Conservation (phyloP, 305 asterid genomes). For the Andrographis paniculata region DNA sequence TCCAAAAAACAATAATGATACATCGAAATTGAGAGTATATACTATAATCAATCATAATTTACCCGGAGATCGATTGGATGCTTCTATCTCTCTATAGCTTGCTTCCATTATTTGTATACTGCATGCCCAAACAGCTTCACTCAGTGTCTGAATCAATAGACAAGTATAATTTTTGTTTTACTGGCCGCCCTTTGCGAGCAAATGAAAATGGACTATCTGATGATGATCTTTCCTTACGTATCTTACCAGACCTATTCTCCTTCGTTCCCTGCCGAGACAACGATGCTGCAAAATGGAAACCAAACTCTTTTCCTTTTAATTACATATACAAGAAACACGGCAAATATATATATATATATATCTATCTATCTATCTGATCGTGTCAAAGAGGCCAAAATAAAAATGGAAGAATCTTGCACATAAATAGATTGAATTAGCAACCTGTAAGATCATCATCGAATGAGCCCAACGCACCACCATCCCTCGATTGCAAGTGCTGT, state of each 20-base stretch:
- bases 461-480: constrained; percentile 34
- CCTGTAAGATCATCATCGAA: constrained; percentile 58
- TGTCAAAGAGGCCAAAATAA: not conserved
- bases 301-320: too few relatives aligned
- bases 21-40: too few relatives aligned
- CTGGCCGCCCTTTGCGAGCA: constrained; percentile 92
- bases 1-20: not conserved
- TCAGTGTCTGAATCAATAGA: constrained; percentile 85
- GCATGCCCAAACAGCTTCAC: constrained; percentile 32
- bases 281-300: constrained; percentile 64
- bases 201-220: constrained; percentile 75
- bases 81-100: not conserved
- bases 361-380: too few relatives aligned
- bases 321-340: constrained; percentile 1
- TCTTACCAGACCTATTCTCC: constrained; percentile 43
- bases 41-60: too few relatives aligned
- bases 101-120: too few relatives aligned
- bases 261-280: constrained; percentile 53
- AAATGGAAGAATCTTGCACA: not conserved
- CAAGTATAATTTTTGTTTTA: constrained; percentile 68
- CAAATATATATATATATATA: too few relatives aligned
- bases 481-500: constrained; percentile 39
- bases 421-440: not conserved
- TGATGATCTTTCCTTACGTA: constrained; percentile 60
- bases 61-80: not conserved